Base-by-base conservation (phyloP, 345 rosid genomes). In the Cochlearia excelsa region DNA sequence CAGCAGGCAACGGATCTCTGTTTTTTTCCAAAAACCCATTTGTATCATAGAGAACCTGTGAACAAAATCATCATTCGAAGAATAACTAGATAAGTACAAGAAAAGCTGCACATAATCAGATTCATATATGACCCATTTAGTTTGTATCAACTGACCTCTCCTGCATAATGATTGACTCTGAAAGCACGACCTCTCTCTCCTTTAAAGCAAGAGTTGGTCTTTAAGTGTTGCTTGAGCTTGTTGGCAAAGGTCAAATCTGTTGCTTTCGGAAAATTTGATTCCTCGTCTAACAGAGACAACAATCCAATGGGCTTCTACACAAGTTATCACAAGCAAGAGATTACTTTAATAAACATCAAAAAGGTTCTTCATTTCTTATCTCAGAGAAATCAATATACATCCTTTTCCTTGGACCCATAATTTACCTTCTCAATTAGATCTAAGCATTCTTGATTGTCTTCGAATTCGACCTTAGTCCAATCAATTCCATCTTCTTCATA, bases 1-100 rank as follows among this genome's bases (percentile, higher is more conserved):
- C 92, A 59, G 66, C 65, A 50, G 70, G 82, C 69, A 88, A 48
- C 4, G 83, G 80, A 80, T 91, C 98, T 69, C 88, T 81, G 49
- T 91, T 91, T 84, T 91, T 91, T 61, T 86, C 96, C 75, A 91
- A 54, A 70, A 91, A 91, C 46, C 98, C 95, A 71, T 80, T 79
- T 5, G 96, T 82, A 72, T 88, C 90, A 75, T 91, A 73, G 58
- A 72, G 65, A 6, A 66, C 70, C 66, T 60, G 64, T 50, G 71
- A 33, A 46, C 60, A 39, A 70, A 55, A 26, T 16, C 23, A 16
- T 16, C 23, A 16, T 16, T 16, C 23, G 23, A 16, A 16, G 23
- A 16, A 33, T 0, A 31, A 26, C 30, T 34, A 33, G 33, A 29
- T 37, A 9, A 67, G 38, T 42, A 28, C 16, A 23, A 16, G 6